phyloP scores from a whole-genome alignment of 2,329 filamentous ascomycete species.

The Blastomyces gilchristii region DNA sequence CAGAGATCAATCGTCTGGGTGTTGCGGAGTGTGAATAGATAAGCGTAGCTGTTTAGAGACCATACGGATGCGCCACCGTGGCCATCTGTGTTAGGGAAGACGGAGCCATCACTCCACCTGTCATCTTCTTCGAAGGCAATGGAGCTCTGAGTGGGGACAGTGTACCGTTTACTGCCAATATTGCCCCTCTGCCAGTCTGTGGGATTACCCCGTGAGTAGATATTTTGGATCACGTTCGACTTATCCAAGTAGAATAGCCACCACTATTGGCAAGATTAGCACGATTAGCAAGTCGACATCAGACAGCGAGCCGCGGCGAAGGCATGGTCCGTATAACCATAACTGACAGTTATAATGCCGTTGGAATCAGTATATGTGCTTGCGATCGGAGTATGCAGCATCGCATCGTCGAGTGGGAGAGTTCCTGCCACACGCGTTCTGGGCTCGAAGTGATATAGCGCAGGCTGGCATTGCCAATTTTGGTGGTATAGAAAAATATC shows the following conservation, averaged over 20 bases:
- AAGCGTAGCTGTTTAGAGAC: neutral
- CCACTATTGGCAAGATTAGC: no score
- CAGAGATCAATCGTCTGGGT: neutral
- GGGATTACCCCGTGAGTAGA: neutral
- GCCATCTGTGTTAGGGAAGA: neutral
- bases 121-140: slow-evolving; percentile 5
- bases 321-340: neutral
- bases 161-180: neutral
- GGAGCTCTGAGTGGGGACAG: neutral
- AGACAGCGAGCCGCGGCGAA: neutral
- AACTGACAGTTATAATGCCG: neutral
- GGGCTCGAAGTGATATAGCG: no score
- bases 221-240: no score
- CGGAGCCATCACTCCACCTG: neutral
- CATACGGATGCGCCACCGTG: neutral
- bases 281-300: no score
- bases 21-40: neutral
- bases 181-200: neutral
- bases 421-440: neutral
- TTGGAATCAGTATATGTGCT: neutral
- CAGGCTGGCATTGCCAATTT: neutral
- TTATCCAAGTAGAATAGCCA: no score
- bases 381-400: neutral
- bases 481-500: neutral
- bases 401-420: neutral